These are phyloP conservation scores for Logfia minima DNA, from an alignment of 129 eudicot species.

Conservation along the genomic window DNA sequence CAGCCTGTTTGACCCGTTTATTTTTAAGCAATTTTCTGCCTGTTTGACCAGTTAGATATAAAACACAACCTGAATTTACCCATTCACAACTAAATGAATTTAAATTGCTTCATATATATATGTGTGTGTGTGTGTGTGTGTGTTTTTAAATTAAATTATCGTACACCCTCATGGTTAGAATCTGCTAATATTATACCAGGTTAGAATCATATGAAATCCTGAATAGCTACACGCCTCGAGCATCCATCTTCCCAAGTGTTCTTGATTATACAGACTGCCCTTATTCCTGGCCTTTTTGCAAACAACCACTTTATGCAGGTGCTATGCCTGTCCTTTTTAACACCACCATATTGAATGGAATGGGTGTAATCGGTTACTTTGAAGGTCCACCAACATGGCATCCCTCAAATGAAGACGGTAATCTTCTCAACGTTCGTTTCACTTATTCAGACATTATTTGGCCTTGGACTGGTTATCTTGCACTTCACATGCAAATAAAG, in stretches of 20 bases:
- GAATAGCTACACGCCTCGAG: conserved; percentile 69
- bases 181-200: conserved; percentile 30
- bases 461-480: conserved; percentile 99
- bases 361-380: conserved; percentile 81
- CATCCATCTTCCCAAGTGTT: conserved; percentile 73
- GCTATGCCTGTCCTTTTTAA: conserved; percentile 97
- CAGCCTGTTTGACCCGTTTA: no score
- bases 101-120: no score
- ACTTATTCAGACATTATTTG: conserved; percentile 82
- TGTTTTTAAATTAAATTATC: no score
- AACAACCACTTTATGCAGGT: conserved; percentile 91
- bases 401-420: conserved; percentile 78
- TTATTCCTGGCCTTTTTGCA: conserved; percentile 95
- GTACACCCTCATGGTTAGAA: no score
- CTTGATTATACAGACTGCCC: conserved; percentile 83
- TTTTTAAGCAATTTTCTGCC: no score
- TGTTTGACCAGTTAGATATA: no score
- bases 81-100: no score
- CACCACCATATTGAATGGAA: conserved; percentile 84
- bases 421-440: conserved; percentile 80
- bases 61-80: no score
- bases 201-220: conserved; percentile 68
- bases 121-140: no score
- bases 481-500: conserved; percentile 90
- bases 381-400: conserved; percentile 71